Evolutionary conservation across 192 early-diverging fungal genomes (phyloP).

Genomic region (Coemansia sp.): DNA sequence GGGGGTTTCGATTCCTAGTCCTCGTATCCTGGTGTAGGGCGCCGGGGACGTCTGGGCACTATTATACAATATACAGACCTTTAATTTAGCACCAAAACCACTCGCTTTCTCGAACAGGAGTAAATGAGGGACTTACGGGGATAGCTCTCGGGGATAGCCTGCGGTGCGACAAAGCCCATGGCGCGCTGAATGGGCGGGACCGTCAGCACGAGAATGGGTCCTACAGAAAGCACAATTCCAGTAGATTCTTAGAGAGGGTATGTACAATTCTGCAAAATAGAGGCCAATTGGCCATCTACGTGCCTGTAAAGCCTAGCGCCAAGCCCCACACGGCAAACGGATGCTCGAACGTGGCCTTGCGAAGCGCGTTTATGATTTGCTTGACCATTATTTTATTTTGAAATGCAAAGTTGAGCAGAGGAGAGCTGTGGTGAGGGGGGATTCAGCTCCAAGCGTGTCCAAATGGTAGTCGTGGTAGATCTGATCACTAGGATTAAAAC

Average conservation of each 20-base stretch:
- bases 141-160: constrained; percentile 28
- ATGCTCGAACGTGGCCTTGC: constrained; percentile 37
- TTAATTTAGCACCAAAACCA: too few relatives aligned
- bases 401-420: not conserved
- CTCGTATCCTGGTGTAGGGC: constrained; percentile 32
- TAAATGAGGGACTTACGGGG: constrained; percentile 51
- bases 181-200: constrained; percentile 32
- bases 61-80: constrained; percentile 1
- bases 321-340: constrained; percentile 49
- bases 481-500: too few relatives aligned
- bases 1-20: constrained; percentile 11
- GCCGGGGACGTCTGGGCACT: constrained; percentile 40
- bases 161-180: constrained; percentile 26
- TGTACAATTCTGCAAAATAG: not conserved
- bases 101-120: too few relatives aligned
- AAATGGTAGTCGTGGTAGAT: too few relatives aligned
- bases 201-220: constrained; percentile 29
- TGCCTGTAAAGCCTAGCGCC: constrained; percentile 42
- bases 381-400: not conserved
- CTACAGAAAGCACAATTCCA: constrained; percentile 8
- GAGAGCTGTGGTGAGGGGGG: not conserved
- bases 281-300: not conserved
- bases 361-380: constrained; percentile 29
- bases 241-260: not conserved
- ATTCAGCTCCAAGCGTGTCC: too few relatives aligned